phyloP scores from a whole-genome alignment of 805 yeast species.

The Kregervanrija fluxuum region DNA sequence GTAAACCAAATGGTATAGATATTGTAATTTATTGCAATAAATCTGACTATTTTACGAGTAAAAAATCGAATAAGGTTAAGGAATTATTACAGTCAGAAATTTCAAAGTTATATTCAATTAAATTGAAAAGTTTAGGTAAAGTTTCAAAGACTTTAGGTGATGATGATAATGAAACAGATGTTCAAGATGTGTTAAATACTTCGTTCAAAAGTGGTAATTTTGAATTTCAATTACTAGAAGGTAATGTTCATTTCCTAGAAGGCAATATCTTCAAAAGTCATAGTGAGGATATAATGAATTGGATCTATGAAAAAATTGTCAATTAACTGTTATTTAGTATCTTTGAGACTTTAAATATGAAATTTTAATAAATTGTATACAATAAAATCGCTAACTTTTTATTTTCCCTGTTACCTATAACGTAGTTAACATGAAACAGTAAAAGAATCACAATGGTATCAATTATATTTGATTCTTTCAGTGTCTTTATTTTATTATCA shows the following conservation, averaged over 20 bases:
- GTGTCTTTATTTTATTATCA: not conserved
- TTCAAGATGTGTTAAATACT: conserved; percentile 34
- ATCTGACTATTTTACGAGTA: conserved; percentile 75
- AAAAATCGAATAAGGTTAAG: conserved; percentile 58
- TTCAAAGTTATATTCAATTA: conserved; percentile 43
- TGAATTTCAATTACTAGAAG: conserved; percentile 62
- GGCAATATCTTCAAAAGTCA: conserved; percentile 58
- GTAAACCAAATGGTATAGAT: conserved; percentile 60
- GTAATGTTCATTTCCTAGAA: conserved; percentile 58
- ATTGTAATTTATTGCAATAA: conserved; percentile 78
- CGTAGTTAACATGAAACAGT: not conserved
- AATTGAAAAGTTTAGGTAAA: conserved; percentile 35
- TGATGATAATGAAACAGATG: conserved; percentile 14
- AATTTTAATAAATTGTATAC: too few relatives aligned
- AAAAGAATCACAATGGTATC: conserved; percentile 1
- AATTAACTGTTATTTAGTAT: conserved; percentile 29
- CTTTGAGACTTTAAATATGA: not conserved
- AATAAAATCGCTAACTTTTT: too few relatives aligned
- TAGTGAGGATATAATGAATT: conserved; percentile 61
- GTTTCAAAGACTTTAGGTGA: conserved; percentile 33
- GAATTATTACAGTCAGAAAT: conserved; percentile 58
- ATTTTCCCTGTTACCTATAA: too few relatives aligned
- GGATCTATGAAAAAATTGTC: conserved; percentile 73
- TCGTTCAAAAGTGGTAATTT: conserved; percentile 41
- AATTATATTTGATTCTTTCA: not conserved